A percentile compares a stretch with the other conserved stretches of the same genome.
These are phyloP conservation scores for Paraconiothyrium sp. DNA, from an alignment of 2,329 filamentous ascomycete genomes.

Conservation along the genomic window DNA sequence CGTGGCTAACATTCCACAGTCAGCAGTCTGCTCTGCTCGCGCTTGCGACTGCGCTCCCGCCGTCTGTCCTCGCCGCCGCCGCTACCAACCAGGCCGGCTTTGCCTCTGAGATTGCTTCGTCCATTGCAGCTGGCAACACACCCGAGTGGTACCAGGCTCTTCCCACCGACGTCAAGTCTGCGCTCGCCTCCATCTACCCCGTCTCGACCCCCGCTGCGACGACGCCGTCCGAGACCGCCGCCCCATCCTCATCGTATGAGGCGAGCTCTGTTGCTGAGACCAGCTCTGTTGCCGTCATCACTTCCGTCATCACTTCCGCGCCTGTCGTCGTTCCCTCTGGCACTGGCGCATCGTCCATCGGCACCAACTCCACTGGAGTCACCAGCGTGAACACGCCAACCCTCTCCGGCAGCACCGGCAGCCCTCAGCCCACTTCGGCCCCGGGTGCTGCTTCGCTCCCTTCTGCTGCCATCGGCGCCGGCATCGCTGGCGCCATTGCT, in stretches of 20 bases:
- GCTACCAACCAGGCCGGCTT: slow-evolving; percentile 55
- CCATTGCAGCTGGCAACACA: slow-evolving; percentile 54
- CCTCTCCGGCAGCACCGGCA: slow-evolving; percentile 25
- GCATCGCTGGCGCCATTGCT: slow-evolving; percentile 53
- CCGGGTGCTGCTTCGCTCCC: slow-evolving; percentile 48
- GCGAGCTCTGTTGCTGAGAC: slow-evolving; percentile 19
- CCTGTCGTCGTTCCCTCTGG: slow-evolving; percentile 21
- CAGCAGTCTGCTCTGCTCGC: slow-evolving; percentile 51
- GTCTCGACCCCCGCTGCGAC: slow-evolving; percentile 29
- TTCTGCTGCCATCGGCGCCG: slow-evolving; percentile 50
- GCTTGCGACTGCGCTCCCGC: slow-evolving; percentile 57
- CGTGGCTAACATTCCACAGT: slow-evolving; percentile 14
- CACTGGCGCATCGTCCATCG: slow-evolving; percentile 25
- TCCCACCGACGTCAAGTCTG: slow-evolving; percentile 56
- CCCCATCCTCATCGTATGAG: slow-evolving; percentile 10
- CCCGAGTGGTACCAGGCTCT: slow-evolving; percentile 58
- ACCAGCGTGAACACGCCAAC: slow-evolving; percentile 35
- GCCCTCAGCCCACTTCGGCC: slow-evolving; percentile 16
- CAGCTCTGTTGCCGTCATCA: slow-evolving; percentile 18
- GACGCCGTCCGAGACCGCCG: slow-evolving; percentile 28
- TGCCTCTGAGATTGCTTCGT: slow-evolving; percentile 53
- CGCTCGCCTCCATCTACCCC: slow-evolving; percentile 51
- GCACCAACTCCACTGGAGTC: slow-evolving; percentile 33
- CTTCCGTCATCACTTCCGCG: slow-evolving; percentile 18
- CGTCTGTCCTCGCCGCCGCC: slow-evolving; percentile 51